A percentile compares a stretch with the other conserved stretches of the same genome.
Conservation (phyloP, 2,329 filamentous ascomycete species). For the Diplocarpon mali region DNA sequence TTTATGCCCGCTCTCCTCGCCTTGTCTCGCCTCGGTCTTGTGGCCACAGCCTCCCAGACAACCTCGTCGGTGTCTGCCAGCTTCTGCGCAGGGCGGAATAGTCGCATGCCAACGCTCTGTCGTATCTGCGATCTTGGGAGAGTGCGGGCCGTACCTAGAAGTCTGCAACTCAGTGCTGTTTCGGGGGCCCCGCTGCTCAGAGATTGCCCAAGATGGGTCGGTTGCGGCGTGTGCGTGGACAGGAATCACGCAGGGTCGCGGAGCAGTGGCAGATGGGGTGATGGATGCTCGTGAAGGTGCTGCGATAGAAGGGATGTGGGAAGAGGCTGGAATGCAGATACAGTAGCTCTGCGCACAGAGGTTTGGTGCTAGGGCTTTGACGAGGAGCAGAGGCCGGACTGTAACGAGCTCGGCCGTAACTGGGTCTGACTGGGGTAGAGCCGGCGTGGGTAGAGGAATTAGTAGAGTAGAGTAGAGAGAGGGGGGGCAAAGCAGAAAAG, state of each 20-base stretch:
- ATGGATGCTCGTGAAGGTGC: neutral
- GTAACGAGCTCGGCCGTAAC: neutral
- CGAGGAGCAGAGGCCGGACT: no score
- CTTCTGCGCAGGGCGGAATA: slow-evolving; percentile 4
- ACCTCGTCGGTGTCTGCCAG: neutral
- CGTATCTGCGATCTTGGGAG: no score
- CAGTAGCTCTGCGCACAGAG: slow-evolving; percentile 6
- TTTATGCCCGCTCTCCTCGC: slow-evolving; percentile 1
- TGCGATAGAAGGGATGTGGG: neutral
- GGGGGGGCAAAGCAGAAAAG: neutral
- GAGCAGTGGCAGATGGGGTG: neutral
- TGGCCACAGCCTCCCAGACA: slow-evolving; percentile 10
- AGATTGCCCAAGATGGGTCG: slow-evolving; percentile 7
- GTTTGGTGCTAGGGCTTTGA: slow-evolving; percentile 2
- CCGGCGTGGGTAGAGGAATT: neutral
- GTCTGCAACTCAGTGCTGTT: slow-evolving; percentile 17
- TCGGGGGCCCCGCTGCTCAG: slow-evolving; percentile 21
- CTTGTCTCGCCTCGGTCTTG: neutral
- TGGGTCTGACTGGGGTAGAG: slow-evolving; percentile 3
- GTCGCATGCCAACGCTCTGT: no score
- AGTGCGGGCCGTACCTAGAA: no score
- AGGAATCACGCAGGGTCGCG: neutral
- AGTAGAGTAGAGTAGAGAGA: no score
- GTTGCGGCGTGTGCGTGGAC: neutral
- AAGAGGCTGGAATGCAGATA: neutral